These are phyloP conservation scores for Helminthosporium solani DNA, from an alignment of 2,329 filamentous ascomycete genomes.

Conservation along the genomic window DNA sequence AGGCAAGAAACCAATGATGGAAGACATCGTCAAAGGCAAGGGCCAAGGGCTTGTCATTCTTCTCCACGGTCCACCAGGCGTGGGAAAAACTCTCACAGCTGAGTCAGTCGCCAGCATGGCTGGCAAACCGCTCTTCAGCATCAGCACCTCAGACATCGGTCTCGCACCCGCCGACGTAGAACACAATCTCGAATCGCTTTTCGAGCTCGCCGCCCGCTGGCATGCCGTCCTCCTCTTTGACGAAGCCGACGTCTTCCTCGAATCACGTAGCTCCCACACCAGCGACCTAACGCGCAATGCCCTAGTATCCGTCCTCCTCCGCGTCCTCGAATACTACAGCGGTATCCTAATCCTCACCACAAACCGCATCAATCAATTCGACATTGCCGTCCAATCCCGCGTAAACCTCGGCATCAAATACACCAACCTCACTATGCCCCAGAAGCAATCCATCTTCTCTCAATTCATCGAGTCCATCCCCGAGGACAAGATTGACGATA, in stretches of 20 bases:
- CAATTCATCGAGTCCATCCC: too few relatives aligned
- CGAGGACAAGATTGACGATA: too few relatives aligned
- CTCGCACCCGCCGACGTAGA: conserved; percentile 46
- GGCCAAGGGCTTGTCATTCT: conserved; percentile 6
- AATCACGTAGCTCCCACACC: conserved; percentile 5
- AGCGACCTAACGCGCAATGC: conserved; percentile 15
- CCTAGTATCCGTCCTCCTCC: conserved; percentile 23
- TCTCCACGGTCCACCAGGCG: conserved; percentile 10
- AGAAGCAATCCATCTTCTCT: too few relatives aligned
- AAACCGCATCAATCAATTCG: too few relatives aligned
- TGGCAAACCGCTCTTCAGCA: conserved; percentile 6
- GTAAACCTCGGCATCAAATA: too few relatives aligned
- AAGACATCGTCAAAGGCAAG: conserved; percentile 27
- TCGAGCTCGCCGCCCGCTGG: too few relatives aligned
- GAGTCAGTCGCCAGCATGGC: conserved; percentile 6
- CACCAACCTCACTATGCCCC: too few relatives aligned
- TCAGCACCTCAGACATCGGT: conserved; percentile 45
- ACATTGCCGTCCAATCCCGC: too few relatives aligned
- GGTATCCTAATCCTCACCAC: too few relatives aligned
- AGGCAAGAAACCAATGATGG: conserved; percentile 11
- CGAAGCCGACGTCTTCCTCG: conserved; percentile 45
- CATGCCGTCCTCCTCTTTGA: too few relatives aligned
- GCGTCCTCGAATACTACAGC: conserved; percentile 46
- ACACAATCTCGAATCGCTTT: conserved; percentile 44
- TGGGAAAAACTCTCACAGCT: conserved; percentile 12